Evolutionary conservation across 371 early-diverging fungal genomes (phyloP), one percentile per base, ranked within the genome.

Genomic region (Spraguea lophii): DNA sequence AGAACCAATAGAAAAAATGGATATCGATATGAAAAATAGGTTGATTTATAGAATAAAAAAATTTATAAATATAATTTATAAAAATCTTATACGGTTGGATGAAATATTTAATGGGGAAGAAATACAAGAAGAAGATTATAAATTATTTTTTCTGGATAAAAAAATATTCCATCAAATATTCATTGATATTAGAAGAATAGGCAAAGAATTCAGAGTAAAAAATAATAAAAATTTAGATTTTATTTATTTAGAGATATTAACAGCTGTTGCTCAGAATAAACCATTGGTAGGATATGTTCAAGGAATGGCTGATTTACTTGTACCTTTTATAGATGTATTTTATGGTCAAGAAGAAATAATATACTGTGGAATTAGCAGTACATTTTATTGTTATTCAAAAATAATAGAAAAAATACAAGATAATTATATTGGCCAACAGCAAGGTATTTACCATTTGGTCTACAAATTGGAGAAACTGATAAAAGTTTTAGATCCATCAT

Each of bases 241-340:
- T 32, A 47, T 62, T 21, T 67, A 50, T 46, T 24, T 21, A 1
- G 58, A 61, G 45, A 52, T 68, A 23, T 40, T 68, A 15, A 19
- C 21, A 30, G n/a, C 62, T 17, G 40, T 41, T 36, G 61, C 68
- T 19, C 25, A 49, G n/a, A 40, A 34, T 39, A 52, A 57, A 54
- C 59, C 59, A 10, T n/a, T 17, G 1, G 21, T 68, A n/a, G 65
- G 63, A 19, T 68, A 68, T 49, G 41, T 68, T 13, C 68, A 68
- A 51, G 68, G 68, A 32, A 68, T 68, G 68, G 62, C 63, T 25
- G 68, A 68, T 46, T 34, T 68, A 39, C 45, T 68, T 7, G 49
- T 56, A 19, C 65, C 65, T 1, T 62, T 68, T 59, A 19, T 63
- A 7, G 7, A 19, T 1, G 13, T 40, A 25, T 37, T 46, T 46